Conservation (phyloP, 208 protist genomes). For the Crithidia expoeki region DNA sequence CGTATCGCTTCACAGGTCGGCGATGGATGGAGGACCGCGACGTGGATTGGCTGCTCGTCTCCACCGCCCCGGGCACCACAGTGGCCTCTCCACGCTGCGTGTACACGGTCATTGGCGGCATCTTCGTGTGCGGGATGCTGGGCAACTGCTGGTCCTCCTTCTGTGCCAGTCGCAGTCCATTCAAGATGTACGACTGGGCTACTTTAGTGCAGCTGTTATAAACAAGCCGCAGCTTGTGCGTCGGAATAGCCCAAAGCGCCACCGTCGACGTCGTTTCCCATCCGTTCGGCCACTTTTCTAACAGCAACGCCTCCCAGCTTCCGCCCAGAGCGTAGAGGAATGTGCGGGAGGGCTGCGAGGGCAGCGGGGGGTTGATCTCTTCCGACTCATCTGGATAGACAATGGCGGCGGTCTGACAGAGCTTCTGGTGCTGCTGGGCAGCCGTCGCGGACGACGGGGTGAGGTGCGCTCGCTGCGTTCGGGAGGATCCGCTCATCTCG, state of each 20-base stretch:
- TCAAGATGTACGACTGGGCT: slow-evolving; percentile 66
- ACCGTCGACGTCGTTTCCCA: slow-evolving; percentile 83
- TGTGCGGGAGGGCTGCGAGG: slow-evolving; percentile 48
- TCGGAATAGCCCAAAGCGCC: slow-evolving; percentile 79
- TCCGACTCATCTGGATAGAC: slow-evolving; percentile 67
- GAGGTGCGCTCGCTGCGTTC: not conserved
- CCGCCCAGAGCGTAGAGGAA: slow-evolving; percentile 72
- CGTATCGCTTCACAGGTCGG: not conserved
- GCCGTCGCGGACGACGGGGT: not conserved
- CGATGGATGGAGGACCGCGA: not conserved
- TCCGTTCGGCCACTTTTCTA: slow-evolving; percentile 88
- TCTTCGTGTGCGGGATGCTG: slow-evolving; percentile 56
- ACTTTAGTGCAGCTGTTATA: slow-evolving; percentile 71
- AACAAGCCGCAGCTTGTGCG: slow-evolving; percentile 69
- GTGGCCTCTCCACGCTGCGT: slow-evolving; percentile 35
- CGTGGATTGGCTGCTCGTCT: slow-evolving; percentile 2
- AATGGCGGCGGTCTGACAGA: slow-evolving; percentile 13
- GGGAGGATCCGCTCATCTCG: not conserved
- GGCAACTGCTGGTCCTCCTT: slow-evolving; percentile 69
- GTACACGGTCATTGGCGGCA: slow-evolving; percentile 84
- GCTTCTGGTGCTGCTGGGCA: slow-evolving; percentile 17
- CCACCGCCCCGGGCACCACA: slow-evolving; percentile 10
- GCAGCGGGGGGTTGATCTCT: slow-evolving; percentile 80
- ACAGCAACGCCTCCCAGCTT: slow-evolving; percentile 83
- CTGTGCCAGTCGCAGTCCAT: slow-evolving; percentile 54